These are phyloP conservation scores for Tuber brumale DNA, from an alignment of 495 filamentous ascomycete species.

Conservation along the genomic window DNA sequence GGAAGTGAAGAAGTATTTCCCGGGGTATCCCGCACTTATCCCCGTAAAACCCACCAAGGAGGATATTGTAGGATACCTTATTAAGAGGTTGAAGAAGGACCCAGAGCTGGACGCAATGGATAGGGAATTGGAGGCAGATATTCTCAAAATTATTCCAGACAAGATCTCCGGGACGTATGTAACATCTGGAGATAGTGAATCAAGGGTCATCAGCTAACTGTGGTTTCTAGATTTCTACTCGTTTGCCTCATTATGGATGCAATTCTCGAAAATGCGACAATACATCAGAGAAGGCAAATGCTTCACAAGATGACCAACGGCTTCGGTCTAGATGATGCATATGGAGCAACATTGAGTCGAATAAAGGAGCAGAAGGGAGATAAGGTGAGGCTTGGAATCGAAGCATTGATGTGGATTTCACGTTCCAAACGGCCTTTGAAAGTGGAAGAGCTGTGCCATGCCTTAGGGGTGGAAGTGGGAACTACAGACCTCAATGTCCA, in stretches of 20 bases:
- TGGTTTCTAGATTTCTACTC: not conserved
- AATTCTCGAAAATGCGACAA: not conserved
- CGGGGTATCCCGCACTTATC: too few relatives aligned
- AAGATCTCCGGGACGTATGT: not conserved
- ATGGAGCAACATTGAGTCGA: too few relatives aligned
- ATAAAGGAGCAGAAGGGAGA: too few relatives aligned
- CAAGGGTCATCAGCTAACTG: not conserved
- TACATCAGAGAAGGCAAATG: not conserved
- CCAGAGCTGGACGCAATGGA: not conserved
- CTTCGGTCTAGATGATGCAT: not conserved
- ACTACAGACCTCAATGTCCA: too few relatives aligned
- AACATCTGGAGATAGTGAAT: not conserved
- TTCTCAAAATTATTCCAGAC: not conserved
- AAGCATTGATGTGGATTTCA: too few relatives aligned
- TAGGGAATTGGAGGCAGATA: not conserved
- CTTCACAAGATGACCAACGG: not conserved
- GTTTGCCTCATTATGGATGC: not conserved
- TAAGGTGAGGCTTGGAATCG: too few relatives aligned
- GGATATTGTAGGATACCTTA: not conserved
- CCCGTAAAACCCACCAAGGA: not conserved
- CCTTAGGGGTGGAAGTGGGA: too few relatives aligned
- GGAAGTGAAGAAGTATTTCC: too few relatives aligned
- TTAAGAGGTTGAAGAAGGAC: not conserved
- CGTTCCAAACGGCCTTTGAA: too few relatives aligned
- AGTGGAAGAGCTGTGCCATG: too few relatives aligned